phyloP scores from a whole-genome alignment of 768 basidiomycete genomes.

The Pulveroboletus frians region DNA sequence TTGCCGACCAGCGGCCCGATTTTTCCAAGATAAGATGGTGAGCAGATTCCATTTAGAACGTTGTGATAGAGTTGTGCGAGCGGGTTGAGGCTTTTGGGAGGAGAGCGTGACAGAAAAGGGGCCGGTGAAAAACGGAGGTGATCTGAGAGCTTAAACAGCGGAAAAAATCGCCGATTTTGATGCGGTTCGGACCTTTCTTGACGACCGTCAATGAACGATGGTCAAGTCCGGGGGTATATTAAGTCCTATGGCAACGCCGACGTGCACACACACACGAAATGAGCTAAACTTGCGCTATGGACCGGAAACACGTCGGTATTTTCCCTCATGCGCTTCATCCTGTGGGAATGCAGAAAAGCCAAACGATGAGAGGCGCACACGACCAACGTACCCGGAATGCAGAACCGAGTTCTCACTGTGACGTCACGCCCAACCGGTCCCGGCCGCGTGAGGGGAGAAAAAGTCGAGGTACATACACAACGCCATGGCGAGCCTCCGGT shows the following conservation, averaged over 20 bases:
- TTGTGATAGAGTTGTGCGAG: neutral
- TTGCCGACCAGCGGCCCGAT: neutral
- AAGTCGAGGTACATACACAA: neutral
- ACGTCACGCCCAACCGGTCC: neutral
- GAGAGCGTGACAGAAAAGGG: too few relatives aligned
- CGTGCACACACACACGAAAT: neutral
- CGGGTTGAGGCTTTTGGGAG: too few relatives aligned
- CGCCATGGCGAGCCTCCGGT: neutral
- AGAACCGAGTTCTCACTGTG: slow-evolving; percentile 1
- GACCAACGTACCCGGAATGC: neutral
- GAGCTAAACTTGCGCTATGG: too few relatives aligned
- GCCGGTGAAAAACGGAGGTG: neutral
- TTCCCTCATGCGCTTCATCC: too few relatives aligned
- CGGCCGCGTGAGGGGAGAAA: neutral
- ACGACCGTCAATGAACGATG: neutral
- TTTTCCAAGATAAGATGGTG: neutral
- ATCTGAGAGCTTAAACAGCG: neutral
- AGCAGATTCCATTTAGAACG: neutral
- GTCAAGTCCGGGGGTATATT: neutral
- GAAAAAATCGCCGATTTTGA: neutral
- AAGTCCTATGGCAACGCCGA: neutral
- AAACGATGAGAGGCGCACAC: too few relatives aligned
- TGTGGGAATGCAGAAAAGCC: neutral
- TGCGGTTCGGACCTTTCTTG: slow-evolving; percentile 2
- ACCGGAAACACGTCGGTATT: too few relatives aligned